These are phyloP conservation scores for Didymella pinodella DNA, from an alignment of 2,329 filamentous ascomycete species.

Conservation along the genomic window DNA sequence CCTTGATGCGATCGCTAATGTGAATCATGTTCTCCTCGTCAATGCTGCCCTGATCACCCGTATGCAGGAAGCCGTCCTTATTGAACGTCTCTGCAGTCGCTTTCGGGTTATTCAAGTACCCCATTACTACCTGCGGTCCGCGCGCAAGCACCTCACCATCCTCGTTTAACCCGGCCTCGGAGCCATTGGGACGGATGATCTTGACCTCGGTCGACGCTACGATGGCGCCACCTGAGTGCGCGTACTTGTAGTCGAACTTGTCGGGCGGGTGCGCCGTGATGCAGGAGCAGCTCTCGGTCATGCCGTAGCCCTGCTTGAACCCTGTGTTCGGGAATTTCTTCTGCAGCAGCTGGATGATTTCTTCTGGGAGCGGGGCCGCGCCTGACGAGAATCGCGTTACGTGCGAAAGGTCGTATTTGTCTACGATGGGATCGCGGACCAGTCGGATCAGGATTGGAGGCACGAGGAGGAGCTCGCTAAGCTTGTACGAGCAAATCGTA, in stretches of 20 bases:
- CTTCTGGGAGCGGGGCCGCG: constrained; percentile 65
- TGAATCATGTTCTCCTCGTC: constrained; percentile 64
- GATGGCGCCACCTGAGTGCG: constrained; percentile 63
- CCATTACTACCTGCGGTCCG: constrained; percentile 61
- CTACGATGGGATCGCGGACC: constrained; percentile 63
- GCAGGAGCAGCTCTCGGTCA: constrained; percentile 71
- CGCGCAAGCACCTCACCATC: constrained; percentile 60
- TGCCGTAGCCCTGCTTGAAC: constrained; percentile 72
- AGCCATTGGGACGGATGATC: constrained; percentile 64
- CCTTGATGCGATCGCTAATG: constrained; percentile 70
- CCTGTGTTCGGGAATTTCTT: constrained; percentile 66
- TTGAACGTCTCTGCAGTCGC: constrained; percentile 58
- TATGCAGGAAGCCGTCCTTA: constrained; percentile 63
- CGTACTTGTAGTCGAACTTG: constrained; percentile 66
- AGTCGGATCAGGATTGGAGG: constrained; percentile 69
- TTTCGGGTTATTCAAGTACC: constrained; percentile 56
- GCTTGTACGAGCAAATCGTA: constrained; percentile 56
- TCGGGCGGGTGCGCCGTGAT: constrained; percentile 68
- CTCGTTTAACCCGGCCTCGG: constrained; percentile 61
- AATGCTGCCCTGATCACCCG: constrained; percentile 65
- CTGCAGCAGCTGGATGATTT: constrained; percentile 65
- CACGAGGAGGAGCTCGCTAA: constrained; percentile 61
- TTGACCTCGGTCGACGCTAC: constrained; percentile 68
- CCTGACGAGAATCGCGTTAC: constrained; percentile 66
- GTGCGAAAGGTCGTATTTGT: constrained; percentile 64